Evolutionary conservation across 116 monocot genomes (phyloP).

Genomic region (Papilionanthe hybrid): DNA sequence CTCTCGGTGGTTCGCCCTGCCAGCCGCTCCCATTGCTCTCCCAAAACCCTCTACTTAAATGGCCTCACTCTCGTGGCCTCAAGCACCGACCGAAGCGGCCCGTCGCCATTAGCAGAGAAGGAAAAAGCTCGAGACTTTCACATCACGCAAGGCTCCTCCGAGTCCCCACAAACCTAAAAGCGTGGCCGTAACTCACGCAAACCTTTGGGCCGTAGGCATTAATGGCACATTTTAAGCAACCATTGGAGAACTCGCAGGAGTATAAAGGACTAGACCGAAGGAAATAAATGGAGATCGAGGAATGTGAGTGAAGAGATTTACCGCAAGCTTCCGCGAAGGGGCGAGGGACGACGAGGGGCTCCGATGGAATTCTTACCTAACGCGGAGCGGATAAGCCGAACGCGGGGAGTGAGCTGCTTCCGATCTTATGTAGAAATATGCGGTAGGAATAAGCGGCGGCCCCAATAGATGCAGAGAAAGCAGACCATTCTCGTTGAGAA

Average conservation of each 20-base stretch:
- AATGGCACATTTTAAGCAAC: neutral
- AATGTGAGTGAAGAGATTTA: too few relatives aligned
- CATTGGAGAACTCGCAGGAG: neutral
- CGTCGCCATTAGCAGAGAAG: neutral
- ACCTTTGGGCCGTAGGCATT: neutral
- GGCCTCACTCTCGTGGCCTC: neutral
- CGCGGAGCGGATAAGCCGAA: too few relatives aligned
- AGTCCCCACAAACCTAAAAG: neutral
- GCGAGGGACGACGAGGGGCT: too few relatives aligned
- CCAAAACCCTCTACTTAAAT: neutral
- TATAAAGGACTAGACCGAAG: too few relatives aligned
- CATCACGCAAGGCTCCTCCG: too few relatives aligned
- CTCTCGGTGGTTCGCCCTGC: slow-evolving; percentile 7
- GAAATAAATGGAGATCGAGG: too few relatives aligned
- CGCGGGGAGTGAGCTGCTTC: too few relatives aligned
- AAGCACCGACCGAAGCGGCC: neutral
- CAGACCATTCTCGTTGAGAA: slow-evolving; percentile 32
- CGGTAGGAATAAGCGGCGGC: too few relatives aligned
- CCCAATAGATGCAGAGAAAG: slow-evolving; percentile 33
- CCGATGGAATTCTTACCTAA: too few relatives aligned
- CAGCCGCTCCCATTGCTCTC: slow-evolving; percentile 17
- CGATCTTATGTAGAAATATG: too few relatives aligned
- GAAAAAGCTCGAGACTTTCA: too few relatives aligned
- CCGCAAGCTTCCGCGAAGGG: too few relatives aligned
- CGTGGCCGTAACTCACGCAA: neutral